Evolutionary conservation across 2,329 filamentous ascomycete species (phyloP), one percentile per base, ranked within the genome.

Genomic region (Macrophomina tecta): DNA sequence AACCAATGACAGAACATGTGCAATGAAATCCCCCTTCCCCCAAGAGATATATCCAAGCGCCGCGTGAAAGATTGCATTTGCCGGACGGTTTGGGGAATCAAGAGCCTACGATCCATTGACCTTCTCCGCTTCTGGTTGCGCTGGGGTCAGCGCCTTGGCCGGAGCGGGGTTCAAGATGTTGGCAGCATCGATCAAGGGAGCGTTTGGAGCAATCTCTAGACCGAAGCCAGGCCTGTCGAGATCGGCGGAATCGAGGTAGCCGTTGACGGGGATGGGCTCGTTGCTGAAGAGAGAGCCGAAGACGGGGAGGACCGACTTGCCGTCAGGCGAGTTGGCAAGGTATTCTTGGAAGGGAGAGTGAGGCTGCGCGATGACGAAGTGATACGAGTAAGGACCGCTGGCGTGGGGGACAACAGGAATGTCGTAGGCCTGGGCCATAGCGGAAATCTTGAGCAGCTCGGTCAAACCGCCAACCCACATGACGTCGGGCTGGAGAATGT

Each of bases 381-480:
- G 94, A 81, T 97, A 97, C 74, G 92, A 95, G 82, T 97, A 97
- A 3, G 94, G 92, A 1, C 94, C 94, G 69, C 91, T 95, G 52
- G 94, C 94, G 76, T 97, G 94, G n/a, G 94, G 94, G 14, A 97
- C 92, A 16, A 97, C 93, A 12, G 94, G 94, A 68, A 97, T 91
- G 75, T 97, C 94, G 79, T 97, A 97, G 28, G 94, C 94, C 4
- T 93, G 88, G 4, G 94, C 94, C 87, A 96, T 90, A 64, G 93
- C 91, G 16, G 93, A 87, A 63, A 97, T 90, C 80, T 93, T 95
- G 71, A 97, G 88, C 67, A 97, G 85, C 80, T 97, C 94, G 0
- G 94, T 97, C 84, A 97, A 79, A 69, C 94, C 94, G 69, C 94
- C 94, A 14, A 97, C 89, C 94, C 94, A 97, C 94, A 97, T 97